phyloP scores from a whole-genome alignment of 2,329 filamentous ascomycete genomes.

The Colletotrichum lindemuthianum region DNA sequence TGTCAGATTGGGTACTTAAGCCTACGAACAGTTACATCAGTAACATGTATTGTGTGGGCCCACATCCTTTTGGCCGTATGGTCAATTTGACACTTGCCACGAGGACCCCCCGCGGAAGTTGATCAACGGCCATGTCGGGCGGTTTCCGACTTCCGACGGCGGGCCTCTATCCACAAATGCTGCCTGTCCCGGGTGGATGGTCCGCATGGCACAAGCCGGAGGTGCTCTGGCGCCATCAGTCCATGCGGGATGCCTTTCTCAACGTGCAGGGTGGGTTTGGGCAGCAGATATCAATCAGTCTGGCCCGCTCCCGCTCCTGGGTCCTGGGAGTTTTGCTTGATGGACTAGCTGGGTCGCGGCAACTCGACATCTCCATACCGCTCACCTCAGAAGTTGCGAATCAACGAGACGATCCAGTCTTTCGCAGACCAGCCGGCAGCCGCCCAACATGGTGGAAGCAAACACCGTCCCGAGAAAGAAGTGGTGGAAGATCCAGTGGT shows the following conservation, averaged over 20 bases:
- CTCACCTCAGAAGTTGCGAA: no score
- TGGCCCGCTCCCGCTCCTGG: background rate
- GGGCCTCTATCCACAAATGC: constrained; percentile 10
- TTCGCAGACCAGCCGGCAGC: background rate
- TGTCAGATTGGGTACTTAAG: no score
- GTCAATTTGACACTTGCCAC: no score
- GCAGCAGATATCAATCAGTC: constrained; percentile 19
- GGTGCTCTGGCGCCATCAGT: constrained; percentile 29
- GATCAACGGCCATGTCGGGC: background rate
- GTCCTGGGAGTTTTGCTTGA: background rate
- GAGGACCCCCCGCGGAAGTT: background rate
- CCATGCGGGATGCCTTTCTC: background rate
- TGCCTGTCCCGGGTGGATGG: background rate
- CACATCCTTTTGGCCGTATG: no score
- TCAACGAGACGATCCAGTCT: background rate
- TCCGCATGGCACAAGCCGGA: constrained; percentile 25
- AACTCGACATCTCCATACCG: background rate
- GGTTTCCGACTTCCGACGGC: constrained; percentile 17
- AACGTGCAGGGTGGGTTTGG: background rate
- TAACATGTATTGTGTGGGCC: no score
- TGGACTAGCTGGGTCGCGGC: background rate
- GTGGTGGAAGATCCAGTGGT: constrained; percentile 58
- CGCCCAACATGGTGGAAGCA: constrained; percentile 7
- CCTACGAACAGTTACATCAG: no score
- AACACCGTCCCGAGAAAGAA: constrained; percentile 37